Evolutionary conservation across 352 stramenopile genomes (phyloP).

Genomic region (Phytophthora brassicae): DNA sequence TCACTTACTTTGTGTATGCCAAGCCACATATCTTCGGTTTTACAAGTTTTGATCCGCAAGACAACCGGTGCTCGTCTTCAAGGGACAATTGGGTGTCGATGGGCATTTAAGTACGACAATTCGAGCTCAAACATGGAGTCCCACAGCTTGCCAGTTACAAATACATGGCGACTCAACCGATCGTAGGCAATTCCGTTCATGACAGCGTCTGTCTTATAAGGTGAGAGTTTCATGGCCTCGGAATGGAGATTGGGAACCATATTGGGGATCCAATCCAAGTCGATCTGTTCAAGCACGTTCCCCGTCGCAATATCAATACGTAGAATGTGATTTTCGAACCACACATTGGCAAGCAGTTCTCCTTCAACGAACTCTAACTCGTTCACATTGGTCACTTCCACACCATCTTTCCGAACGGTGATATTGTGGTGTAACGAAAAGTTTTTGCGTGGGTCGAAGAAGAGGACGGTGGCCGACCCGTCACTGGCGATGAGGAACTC

Average conservation of each 20-base stretch:
- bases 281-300: slow-evolving; percentile 65
- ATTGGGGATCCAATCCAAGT: slow-evolving; percentile 62
- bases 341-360: slow-evolving; percentile 88
- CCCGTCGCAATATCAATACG: slow-evolving; percentile 76
- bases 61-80: slow-evolving; percentile 11
- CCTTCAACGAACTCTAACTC: slow-evolving; percentile 87
- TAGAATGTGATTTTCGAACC: slow-evolving; percentile 76
- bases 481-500: slow-evolving; percentile 85
- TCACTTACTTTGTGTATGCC: too few species aligned
- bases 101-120: slow-evolving; percentile 51
- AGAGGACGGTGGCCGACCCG: slow-evolving; percentile 73
- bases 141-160: slow-evolving; percentile 83
- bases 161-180: slow-evolving; percentile 57
- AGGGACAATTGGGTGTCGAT: slow-evolving; percentile 11
- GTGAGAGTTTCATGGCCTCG: slow-evolving; percentile 42
- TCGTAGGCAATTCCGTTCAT: slow-evolving; percentile 91
- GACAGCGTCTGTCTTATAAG: slow-evolving; percentile 61
- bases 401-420: slow-evolving; percentile 47
- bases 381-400: slow-evolving; percentile 65
- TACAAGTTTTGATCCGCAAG: too few species aligned
- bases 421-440: slow-evolving; percentile 64
- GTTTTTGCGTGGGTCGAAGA: slow-evolving; percentile 66
- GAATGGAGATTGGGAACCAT: slow-evolving; percentile 64
- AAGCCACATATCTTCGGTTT: too few species aligned
- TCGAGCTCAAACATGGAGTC: slow-evolving; percentile 84